Conservation (phyloP, 1,139 yeast genomes). For the Pichia sp. region DNA sequence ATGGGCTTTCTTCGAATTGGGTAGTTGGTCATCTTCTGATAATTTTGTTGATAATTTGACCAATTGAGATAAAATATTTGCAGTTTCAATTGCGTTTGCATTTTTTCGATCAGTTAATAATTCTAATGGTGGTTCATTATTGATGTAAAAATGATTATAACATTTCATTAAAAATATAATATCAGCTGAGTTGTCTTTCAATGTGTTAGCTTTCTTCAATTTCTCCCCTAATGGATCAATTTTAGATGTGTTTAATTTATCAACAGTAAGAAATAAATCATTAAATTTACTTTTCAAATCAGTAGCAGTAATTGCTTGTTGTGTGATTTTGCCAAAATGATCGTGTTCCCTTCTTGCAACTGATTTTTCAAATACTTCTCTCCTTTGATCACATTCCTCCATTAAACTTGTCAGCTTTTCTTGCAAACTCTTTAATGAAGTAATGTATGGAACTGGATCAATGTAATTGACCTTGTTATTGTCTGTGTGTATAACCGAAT, state of each 20-base stretch:
- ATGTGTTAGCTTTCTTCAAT: constrained; percentile 66
- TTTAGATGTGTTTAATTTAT: constrained; percentile 46
- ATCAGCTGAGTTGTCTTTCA: constrained; percentile 68
- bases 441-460: constrained; percentile 92
- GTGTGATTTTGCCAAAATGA: constrained; percentile 63
- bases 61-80: constrained; percentile 65
- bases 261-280: constrained; percentile 52
- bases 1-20: constrained; percentile 46
- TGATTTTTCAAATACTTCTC: constrained; percentile 45
- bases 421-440: constrained; percentile 85
- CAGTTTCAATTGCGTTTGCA: constrained; percentile 48
- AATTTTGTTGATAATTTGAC: constrained; percentile 61
- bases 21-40: constrained; percentile 39
- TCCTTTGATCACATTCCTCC: constrained; percentile 46
- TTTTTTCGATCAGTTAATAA: constrained; percentile 34
- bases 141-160: constrained; percentile 66
- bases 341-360: constrained; percentile 59
- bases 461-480: constrained; percentile 33
- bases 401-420: constrained; percentile 59
- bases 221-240: constrained; percentile 74
- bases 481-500: constrained; percentile 8
- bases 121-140: constrained; percentile 54
- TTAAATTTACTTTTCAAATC: constrained; percentile 40
- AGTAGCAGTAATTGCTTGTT: constrained; percentile 42
- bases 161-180: constrained; percentile 72